These are phyloP conservation scores for Verticillium nubilum DNA, from an alignment of 2,329 filamentous ascomycete genomes.

Conservation along the genomic window DNA sequence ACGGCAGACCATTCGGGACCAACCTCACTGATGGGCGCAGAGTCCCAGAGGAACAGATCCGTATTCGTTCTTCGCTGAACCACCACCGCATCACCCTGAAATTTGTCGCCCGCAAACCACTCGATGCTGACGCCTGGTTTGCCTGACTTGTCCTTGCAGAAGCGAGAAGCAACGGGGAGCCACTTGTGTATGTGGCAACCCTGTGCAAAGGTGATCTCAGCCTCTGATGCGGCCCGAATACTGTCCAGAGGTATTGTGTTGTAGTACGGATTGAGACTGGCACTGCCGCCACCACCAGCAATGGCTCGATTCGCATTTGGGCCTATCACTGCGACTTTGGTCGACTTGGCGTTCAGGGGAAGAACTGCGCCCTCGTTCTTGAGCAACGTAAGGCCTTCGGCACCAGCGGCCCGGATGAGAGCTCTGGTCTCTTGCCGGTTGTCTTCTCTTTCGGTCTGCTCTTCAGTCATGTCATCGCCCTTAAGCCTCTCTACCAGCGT, in stretches of 20 bases:
- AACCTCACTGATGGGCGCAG: conserved; percentile 53
- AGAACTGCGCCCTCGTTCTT: conserved; percentile 58
- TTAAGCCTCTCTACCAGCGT: conserved; percentile 57
- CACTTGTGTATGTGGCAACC: conserved; percentile 62
- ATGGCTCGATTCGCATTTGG: conserved; percentile 64
- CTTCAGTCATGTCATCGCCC: conserved; percentile 50
- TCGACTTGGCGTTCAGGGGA: conserved; percentile 48
- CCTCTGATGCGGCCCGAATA: conserved; percentile 47
- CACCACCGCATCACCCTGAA: conserved; percentile 50
- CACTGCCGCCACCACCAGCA: conserved; percentile 63
- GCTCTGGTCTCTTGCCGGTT: conserved; percentile 51
- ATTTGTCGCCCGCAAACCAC: conserved; percentile 59
- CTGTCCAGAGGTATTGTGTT: conserved; percentile 60
- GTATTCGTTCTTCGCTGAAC: conserved; percentile 57
- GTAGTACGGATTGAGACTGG: conserved; percentile 65
- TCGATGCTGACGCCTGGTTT: conserved; percentile 58
- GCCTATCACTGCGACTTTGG: conserved; percentile 60
- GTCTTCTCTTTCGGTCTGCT: conserved; percentile 52
- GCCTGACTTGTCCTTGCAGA: conserved; percentile 50
- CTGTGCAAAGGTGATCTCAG: conserved; percentile 53
- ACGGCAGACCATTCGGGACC: conserved; percentile 60
- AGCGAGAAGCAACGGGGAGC: conserved; percentile 56
- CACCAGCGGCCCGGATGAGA: conserved; percentile 56
- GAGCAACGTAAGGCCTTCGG: conserved; percentile 57
- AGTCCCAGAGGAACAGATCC: conserved; percentile 67